Conservation (phyloP, 306 rosid species). For the Fragaria vesca region DNA sequence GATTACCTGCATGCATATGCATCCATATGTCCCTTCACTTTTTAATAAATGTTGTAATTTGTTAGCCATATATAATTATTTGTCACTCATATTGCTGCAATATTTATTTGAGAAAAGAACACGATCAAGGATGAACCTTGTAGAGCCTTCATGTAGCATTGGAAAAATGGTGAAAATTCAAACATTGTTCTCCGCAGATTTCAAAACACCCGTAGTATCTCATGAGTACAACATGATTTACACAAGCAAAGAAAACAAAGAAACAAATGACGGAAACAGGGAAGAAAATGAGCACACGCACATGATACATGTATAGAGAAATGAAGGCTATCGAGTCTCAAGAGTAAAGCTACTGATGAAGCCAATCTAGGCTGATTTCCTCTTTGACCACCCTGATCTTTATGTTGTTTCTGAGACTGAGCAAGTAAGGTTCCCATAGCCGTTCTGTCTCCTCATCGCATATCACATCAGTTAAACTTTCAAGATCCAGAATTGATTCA, state of each 20-base stretch:
- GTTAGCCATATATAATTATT: background rate
- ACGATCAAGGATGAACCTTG: no score
- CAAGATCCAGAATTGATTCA: background rate
- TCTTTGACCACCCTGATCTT: background rate
- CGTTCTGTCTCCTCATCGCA: background rate
- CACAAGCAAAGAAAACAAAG: no score
- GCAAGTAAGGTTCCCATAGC: background rate
- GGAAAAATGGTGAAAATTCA: no score
- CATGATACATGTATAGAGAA: no score
- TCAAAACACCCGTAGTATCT: no score
- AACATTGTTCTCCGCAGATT: no score
- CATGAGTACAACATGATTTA: no score
- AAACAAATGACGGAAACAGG: no score
- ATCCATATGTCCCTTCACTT: no score
- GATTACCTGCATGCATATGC: background rate
- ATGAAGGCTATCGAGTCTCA: background rate
- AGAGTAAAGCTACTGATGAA: background rate
- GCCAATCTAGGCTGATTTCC: background rate
- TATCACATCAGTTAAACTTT: background rate
- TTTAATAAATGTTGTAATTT: constrained; percentile 27
- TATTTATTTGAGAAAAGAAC: no score
- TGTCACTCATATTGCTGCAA: background rate
- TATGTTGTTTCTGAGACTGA: background rate
- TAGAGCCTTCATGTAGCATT: background rate
- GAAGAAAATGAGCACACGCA: no score